Conservation (phyloP, 2,329 filamentous ascomycete genomes). For the Magnaporthiopsis incrustans region DNA sequence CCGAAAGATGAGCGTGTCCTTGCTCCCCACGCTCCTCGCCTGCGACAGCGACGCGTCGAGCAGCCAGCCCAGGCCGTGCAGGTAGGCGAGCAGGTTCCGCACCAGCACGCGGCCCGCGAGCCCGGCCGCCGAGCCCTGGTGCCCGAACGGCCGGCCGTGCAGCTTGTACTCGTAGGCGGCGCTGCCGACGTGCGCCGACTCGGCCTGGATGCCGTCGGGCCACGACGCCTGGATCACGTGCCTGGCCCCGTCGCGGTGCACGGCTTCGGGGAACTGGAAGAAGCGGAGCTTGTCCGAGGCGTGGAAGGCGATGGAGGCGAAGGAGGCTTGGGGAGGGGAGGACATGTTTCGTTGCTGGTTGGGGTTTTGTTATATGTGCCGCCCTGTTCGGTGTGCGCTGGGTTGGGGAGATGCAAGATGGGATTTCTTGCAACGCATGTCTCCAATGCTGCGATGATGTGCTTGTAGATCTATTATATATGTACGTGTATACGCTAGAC, state of each 20-base stretch:
- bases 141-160: conserved; percentile 7
- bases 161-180: conserved; percentile 16
- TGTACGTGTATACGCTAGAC: no score
- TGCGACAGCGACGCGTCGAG: conserved; percentile 11
- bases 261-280: conserved; percentile 15
- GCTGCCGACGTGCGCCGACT: conserved; percentile 3
- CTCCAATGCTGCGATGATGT: no score
- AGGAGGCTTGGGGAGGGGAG: background rate
- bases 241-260: conserved; percentile 6
- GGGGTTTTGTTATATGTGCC: no score
- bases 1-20: conserved; percentile 16
- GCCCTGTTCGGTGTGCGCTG: no score
- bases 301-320: conserved; percentile 15
- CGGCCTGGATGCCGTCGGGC: conserved; percentile 9
- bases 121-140: conserved; percentile 10
- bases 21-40: conserved; percentile 12
- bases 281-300: conserved; percentile 16
- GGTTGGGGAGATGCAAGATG: no score
- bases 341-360: background rate
- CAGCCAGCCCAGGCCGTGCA: conserved; percentile 14
- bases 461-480: no score
- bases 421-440: no score
- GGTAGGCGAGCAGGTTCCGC: conserved; percentile 15
- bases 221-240: conserved; percentile 3
- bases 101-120: conserved; percentile 13